Conservation (phyloP, 768 basidiomycete genomes). For the Podaxis mareebaensis region DNA sequence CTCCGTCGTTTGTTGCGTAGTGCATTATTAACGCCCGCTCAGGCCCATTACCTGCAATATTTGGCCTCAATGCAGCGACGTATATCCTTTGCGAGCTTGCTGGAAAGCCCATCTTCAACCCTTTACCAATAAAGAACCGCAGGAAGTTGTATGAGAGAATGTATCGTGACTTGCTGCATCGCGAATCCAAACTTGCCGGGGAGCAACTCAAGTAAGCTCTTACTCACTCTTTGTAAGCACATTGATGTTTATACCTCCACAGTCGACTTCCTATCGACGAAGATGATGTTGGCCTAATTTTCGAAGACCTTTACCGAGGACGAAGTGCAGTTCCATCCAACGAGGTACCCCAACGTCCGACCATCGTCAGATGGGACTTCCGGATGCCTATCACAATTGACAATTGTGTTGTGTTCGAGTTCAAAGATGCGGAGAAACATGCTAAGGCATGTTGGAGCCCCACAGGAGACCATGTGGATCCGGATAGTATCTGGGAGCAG, state of each 20-base stretch:
- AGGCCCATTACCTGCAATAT: conserved; percentile 86
- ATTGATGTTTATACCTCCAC: not conserved
- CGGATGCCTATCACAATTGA: conserved; percentile 61
- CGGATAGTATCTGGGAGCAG: conserved; percentile 70
- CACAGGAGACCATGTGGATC: conserved; percentile 30
- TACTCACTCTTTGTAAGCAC: not conserved
- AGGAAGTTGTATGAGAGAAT: conserved; percentile 82
- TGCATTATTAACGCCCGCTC: not conserved
- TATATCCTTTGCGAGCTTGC: conserved; percentile 88
- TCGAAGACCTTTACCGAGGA: conserved; percentile 84
- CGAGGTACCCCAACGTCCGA: conserved; percentile 68
- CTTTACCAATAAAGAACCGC: conserved; percentile 83
- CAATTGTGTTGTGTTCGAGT: conserved; percentile 86
- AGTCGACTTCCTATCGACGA: conserved; percentile 81
- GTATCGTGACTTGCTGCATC: conserved; percentile 69
- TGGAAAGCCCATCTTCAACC: conserved; percentile 79
- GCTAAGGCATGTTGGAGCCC: conserved; percentile 41
- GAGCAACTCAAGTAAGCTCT: conserved; percentile 56
- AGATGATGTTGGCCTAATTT: conserved; percentile 80
- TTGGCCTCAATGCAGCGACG: conserved; percentile 87
- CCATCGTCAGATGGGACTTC: conserved; percentile 82
- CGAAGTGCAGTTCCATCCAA: conserved; percentile 81
- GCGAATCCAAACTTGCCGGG: conserved; percentile 71
- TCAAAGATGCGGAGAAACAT: conserved; percentile 72
- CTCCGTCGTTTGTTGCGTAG: not conserved